Evolutionary conservation across 2,329 filamentous ascomycete genomes (phyloP).

Genomic region (Monascus ruber): DNA sequence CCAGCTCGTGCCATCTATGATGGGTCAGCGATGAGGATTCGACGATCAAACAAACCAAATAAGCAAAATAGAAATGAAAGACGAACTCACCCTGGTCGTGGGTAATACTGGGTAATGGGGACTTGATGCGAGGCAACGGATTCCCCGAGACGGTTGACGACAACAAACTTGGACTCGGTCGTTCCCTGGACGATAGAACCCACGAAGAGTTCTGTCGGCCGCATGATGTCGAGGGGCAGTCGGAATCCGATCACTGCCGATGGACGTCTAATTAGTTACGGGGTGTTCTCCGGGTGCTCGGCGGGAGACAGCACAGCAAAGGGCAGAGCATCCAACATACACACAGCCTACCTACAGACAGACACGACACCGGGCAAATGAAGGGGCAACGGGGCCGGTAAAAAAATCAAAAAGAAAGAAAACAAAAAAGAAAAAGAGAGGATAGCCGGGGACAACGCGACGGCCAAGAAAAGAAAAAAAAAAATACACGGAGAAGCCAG

Average conservation of each 20-base stretch:
- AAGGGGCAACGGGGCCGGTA: slow-evolving; percentile 7
- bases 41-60: slow-evolving; percentile 1
- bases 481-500: too few species aligned
- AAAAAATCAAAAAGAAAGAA: slow-evolving; percentile 9
- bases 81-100: slow-evolving; percentile 61
- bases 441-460: background rate
- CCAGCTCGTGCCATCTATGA: slow-evolving; percentile 75
- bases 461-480: too few species aligned
- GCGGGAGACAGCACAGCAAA: background rate
- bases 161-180: slow-evolving; percentile 76
- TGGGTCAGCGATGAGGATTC: background rate
- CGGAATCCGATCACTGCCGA: slow-evolving; percentile 8
- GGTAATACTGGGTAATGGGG: slow-evolving; percentile 75
- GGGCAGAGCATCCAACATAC: too few species aligned
- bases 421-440: slow-evolving; percentile 4
- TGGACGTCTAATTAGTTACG: slow-evolving; percentile 14
- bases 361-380: background rate
- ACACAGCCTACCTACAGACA: background rate
- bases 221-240: slow-evolving; percentile 7
- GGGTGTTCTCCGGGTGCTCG: slow-evolving; percentile 5
- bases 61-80: background rate
- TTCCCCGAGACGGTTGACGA: slow-evolving; percentile 69
- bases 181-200: slow-evolving; percentile 87
- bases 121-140: slow-evolving; percentile 74
- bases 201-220: slow-evolving; percentile 44